Conservation (phyloP, 495 filamentous ascomycete genomes). For the Astrocystis sublimbata region DNA sequence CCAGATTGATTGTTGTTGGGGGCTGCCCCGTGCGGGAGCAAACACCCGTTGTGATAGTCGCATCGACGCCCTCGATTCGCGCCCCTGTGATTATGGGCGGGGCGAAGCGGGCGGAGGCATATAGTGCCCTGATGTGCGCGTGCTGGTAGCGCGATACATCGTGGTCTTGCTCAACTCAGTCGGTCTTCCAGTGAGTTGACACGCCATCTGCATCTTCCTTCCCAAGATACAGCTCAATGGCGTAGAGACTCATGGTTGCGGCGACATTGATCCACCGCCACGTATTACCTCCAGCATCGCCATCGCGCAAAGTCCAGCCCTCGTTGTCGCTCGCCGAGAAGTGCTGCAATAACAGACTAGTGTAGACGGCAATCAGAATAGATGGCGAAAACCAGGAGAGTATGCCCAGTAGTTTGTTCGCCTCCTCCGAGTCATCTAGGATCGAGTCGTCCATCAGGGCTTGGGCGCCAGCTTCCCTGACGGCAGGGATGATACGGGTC, state of each 20-base stretch:
- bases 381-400: slow-evolving; percentile 90
- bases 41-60: background rate
- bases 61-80: background rate
- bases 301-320: slow-evolving; percentile 81
- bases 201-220: slow-evolving; percentile 71
- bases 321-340: slow-evolving; percentile 72
- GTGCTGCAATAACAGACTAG: slow-evolving; percentile 94
- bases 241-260: slow-evolving; percentile 84
- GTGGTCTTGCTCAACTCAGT: slow-evolving; percentile 53
- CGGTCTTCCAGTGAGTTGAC: slow-evolving; percentile 87
- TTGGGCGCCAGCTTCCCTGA: slow-evolving; percentile 79
- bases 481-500: slow-evolving; percentile 93
- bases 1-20: slow-evolving; percentile 30
- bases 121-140: background rate
- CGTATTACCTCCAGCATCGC: slow-evolving; percentile 75
- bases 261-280: slow-evolving; percentile 94
- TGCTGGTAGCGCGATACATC: background rate
- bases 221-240: slow-evolving; percentile 81
- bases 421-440: slow-evolving; percentile 81
- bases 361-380: slow-evolving; percentile 93
- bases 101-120: no score
- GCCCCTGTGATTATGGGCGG: background rate
- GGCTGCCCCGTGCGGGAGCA: slow-evolving; percentile 18
- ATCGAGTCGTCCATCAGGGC: slow-evolving; percentile 80
- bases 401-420: slow-evolving; percentile 73